These are phyloP conservation scores for Erodium chrysanthum DNA, from an alignment of 441 rosid species.

Conservation along the genomic window DNA sequence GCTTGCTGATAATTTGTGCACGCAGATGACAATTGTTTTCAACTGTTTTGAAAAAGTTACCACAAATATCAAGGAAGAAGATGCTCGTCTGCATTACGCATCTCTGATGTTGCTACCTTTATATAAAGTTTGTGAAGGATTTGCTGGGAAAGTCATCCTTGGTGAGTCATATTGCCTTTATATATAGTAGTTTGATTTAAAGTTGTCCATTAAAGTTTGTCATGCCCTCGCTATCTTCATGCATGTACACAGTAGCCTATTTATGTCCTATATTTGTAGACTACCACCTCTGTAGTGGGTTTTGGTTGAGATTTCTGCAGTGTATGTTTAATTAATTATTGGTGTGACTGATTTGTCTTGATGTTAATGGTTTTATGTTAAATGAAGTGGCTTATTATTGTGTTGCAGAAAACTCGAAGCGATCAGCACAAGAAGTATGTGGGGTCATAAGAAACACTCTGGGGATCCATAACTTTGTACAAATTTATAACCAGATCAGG, in stretches of 20 bases:
- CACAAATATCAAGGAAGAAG: constrained; percentile 32
- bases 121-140: constrained; percentile 87
- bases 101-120: constrained; percentile 53
- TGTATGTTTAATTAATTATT: too few relatives aligned
- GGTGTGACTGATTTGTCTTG: neutral
- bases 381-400: constrained; percentile 1
- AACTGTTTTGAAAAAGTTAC: constrained; percentile 39
- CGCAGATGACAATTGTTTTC: constrained; percentile 69
- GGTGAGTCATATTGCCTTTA: constrained; percentile 57
- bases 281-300: too few relatives aligned
- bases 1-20: constrained; percentile 13
- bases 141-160: constrained; percentile 56
- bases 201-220: neutral
- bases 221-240: too few relatives aligned
- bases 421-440: constrained; percentile 56
- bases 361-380: neutral
- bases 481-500: constrained; percentile 50
- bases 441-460: constrained; percentile 38
- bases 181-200: neutral
- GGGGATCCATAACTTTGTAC: constrained; percentile 52
- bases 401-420: constrained; percentile 54
- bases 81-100: constrained; percentile 40
- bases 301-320: too few relatives aligned
- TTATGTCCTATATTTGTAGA: too few relatives aligned
- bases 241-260: too few relatives aligned